Base-by-base conservation (phyloP, 371 early-diverging fungal genomes). In the Lichtheimia ornata region DNA sequence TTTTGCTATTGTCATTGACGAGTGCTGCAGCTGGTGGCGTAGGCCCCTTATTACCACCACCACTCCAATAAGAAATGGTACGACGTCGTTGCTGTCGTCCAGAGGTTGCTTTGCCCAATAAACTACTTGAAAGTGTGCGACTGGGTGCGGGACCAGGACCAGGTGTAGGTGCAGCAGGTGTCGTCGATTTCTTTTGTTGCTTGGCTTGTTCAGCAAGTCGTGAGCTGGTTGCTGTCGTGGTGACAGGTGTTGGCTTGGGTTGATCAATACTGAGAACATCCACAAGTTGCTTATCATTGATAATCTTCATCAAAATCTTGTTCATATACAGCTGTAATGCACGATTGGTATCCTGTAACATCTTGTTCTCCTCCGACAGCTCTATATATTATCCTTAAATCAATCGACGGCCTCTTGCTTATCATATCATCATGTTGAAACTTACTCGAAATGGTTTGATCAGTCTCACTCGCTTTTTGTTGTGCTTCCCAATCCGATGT, bases 321-420 rank as follows among this genome's bases (percentile, higher is more conserved):
- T 82, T 78, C 74, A 82, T 79, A 56, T 82, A 82, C 5, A 82
- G 56, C 50, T 74, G 74, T 27, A 81, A 61, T 3, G 82, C 82
- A 28, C 76, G 70, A 45, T 79, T 81, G 30, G 78, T 77, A 52
- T 77, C 76, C 56, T 74, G 71, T 7, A 81, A 66, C 45, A 52
- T 62, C 61, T 79, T 76, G 55, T 63, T 69, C 59, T 81, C 82
- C 5, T 78, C 82, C 12, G 61, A 69, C n/a, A 80, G 47, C 58
- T 74, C 77, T 80, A 69, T 7, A n/a, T n/a, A n/a, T n/a, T n/a
- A 5, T 17, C 28, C n/a, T 1, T 12, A 5, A 22, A 47, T 47
- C 47, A 47, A n/a, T 18, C 47, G 2, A 18, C 13, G 45, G 12
- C 14, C 14, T 6, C 11, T n/a, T 15, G 18, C 18, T 47, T 9